phyloP scores from a whole-genome alignment of 2,329 filamentous ascomycete genomes.

The Colletotrichum tropicale region DNA sequence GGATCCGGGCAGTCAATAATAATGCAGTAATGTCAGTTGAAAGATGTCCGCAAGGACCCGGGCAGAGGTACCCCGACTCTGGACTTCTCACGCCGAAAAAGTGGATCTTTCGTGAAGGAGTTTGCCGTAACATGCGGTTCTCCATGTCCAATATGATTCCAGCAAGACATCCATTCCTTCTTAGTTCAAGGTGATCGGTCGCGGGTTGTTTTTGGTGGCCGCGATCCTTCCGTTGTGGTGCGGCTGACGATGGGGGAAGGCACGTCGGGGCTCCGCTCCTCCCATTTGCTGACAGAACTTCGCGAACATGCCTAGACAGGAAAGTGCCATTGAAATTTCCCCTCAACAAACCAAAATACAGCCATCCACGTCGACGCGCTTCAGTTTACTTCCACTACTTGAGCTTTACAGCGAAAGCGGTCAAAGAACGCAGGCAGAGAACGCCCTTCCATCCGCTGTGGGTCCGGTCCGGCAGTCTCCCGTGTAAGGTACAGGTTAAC shows the following conservation, averaged over 20 bases:
- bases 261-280: not conserved
- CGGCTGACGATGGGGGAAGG: not conserved
- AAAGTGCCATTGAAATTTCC: not conserved
- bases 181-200: not conserved
- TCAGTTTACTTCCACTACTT: not conserved
- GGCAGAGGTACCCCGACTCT: not conserved
- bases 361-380: not conserved
- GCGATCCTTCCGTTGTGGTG: not conserved
- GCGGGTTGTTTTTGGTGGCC: too few relatives aligned
- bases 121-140: not conserved
- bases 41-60: too few relatives aligned
- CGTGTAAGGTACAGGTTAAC: not conserved
- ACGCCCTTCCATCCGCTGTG: not conserved
- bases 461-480: not conserved
- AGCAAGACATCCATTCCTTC: not conserved
- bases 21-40: too few relatives aligned
- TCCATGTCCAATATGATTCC: too few relatives aligned
- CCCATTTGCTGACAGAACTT: not conserved
- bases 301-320: fast-evolving
- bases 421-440: not conserved
- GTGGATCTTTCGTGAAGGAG: not conserved
- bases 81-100: not conserved
- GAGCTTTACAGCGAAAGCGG: not conserved
- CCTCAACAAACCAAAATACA: not conserved
- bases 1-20: too few relatives aligned